phyloP scores from a whole-genome alignment of 257 asterid genomes.

The Solanum chilense region DNA sequence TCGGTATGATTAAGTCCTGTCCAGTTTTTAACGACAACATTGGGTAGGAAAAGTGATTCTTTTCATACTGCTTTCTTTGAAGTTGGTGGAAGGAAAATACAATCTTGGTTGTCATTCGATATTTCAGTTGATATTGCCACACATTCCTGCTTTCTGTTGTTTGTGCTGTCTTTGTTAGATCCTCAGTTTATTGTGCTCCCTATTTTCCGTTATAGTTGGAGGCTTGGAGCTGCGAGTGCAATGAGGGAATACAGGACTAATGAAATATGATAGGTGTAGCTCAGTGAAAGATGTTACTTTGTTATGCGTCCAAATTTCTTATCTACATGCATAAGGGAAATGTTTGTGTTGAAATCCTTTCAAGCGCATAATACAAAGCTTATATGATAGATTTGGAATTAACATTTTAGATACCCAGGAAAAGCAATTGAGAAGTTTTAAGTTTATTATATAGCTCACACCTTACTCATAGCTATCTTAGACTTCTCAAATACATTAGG shows the following conservation, averaged over 20 bases:
- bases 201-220: neutral
- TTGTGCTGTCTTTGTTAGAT: neutral
- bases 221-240: neutral
- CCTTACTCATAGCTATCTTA: neutral
- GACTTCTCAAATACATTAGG: neutral
- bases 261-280: neutral
- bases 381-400: neutral
- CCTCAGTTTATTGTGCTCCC: neutral
- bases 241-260: neutral
- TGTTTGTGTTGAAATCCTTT: neutral
- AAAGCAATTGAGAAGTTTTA: neutral
- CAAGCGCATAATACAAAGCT: neutral
- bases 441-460: neutral
- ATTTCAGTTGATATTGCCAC: neutral
- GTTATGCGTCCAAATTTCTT: neutral
- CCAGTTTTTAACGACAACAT: neutral
- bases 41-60: neutral
- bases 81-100: neutral
- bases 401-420: neutral
- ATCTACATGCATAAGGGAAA: neutral
- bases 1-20: neutral
- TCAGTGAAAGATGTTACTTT: neutral
- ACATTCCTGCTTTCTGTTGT: neutral
- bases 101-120: neutral
- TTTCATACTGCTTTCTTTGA: neutral